phyloP scores from a whole-genome alignment of 805 yeast species.

The Monosporozyma servazzii region DNA sequence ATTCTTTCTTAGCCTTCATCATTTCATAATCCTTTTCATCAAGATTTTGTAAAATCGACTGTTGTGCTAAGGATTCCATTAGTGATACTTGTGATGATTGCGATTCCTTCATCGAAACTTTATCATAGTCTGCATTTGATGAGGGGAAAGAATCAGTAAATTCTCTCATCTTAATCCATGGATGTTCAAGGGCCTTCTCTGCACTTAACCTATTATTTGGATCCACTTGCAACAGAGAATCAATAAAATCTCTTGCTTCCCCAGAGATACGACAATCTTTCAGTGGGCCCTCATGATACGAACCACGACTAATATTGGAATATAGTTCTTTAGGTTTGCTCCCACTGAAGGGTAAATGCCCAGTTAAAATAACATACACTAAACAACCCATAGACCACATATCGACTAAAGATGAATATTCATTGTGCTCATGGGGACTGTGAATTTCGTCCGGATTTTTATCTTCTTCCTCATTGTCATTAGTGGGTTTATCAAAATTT shows the following conservation, averaged over 20 bases:
- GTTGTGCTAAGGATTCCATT: constrained; percentile 66
- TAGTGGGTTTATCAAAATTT: constrained; percentile 3
- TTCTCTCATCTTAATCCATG: constrained; percentile 51
- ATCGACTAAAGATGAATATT: constrained; percentile 81
- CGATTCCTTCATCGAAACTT: not conserved
- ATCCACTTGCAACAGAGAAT: constrained; percentile 62
- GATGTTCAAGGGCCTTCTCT: constrained; percentile 61
- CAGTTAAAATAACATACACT: constrained; percentile 83
- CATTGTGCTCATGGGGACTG: constrained; percentile 20
- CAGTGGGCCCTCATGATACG: constrained; percentile 70
- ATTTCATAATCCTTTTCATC: constrained; percentile 27
- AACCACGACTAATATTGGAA: constrained; percentile 64
- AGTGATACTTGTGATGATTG: constrained; percentile 36
- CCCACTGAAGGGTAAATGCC: constrained; percentile 92
- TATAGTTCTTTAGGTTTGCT: constrained; percentile 80
- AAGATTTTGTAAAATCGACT: constrained; percentile 36
- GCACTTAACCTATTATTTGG: constrained; percentile 71
- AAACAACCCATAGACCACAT: constrained; percentile 98
- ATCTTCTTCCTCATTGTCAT: constrained; percentile 2
- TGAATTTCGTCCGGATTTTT: not conserved
- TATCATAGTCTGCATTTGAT: not conserved
- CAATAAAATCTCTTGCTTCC: constrained; percentile 65
- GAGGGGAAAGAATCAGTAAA: not conserved
- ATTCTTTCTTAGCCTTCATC: constrained; percentile 11
- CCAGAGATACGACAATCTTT: constrained; percentile 55